Evolutionary conservation across 805 yeast species (phyloP).

Genomic region (Kodamaea laetipori): DNA sequence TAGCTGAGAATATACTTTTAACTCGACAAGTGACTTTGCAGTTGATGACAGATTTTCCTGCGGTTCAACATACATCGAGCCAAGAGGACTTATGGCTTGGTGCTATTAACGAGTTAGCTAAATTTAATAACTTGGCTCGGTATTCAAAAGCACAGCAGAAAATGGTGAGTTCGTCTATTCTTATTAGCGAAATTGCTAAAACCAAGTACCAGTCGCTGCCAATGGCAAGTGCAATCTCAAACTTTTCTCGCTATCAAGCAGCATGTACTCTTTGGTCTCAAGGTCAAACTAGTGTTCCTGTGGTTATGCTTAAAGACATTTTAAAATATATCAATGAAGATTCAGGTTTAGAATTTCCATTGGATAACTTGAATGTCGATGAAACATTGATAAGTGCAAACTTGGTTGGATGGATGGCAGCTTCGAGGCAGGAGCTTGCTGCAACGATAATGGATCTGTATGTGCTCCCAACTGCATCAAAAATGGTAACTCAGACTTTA

Average conservation of each 20-base stretch:
- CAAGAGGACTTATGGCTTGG: conserved; percentile 22
- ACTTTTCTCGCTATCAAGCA: conserved; percentile 44
- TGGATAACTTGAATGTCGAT: conserved; percentile 22
- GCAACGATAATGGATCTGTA: conserved; percentile 57
- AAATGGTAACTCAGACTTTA: not conserved
- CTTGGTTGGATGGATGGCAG: conserved; percentile 70
- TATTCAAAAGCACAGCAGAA: conserved; percentile 45
- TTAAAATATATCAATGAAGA: not conserved
- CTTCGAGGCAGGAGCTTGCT: conserved; percentile 69
- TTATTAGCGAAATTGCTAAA: conserved; percentile 42
- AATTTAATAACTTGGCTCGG: conserved; percentile 47
- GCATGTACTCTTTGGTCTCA: conserved; percentile 70
- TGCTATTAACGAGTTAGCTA: conserved; percentile 39
- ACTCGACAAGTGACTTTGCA: conserved; percentile 44
- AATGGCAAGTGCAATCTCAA: conserved; percentile 8
- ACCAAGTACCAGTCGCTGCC: conserved; percentile 14
- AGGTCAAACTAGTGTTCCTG: conserved; percentile 57
- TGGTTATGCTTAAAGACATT: conserved; percentile 48
- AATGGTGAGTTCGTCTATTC: conserved; percentile 50
- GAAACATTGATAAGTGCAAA: conserved; percentile 34
- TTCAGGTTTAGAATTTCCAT: conserved; percentile 16
- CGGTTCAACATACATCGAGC: not conserved
- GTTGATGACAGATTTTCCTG: conserved; percentile 21
- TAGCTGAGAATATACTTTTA: conserved; percentile 46
- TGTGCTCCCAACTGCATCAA: conserved; percentile 48